phyloP scores from a whole-genome alignment of 768 basidiomycete species.

The Tylopilus felleus region DNA sequence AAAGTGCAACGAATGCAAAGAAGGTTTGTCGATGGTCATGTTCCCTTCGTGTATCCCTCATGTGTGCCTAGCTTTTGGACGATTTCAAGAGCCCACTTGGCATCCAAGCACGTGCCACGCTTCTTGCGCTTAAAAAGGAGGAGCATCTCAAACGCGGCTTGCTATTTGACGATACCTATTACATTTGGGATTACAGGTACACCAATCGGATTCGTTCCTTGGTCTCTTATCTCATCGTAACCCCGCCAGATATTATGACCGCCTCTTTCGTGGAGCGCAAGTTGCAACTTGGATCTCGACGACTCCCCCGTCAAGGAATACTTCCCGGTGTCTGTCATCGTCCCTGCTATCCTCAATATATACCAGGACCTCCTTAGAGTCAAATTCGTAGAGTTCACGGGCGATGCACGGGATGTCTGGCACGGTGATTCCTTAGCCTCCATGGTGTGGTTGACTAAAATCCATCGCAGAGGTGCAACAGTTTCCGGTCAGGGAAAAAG shows the following conservation, averaged over 20 bases:
- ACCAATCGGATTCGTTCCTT: background rate
- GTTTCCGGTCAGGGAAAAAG: slow-evolving; percentile 82
- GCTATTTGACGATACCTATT: slow-evolving; percentile 68
- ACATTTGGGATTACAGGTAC: slow-evolving; percentile 83
- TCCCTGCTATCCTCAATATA: slow-evolving; percentile 76
- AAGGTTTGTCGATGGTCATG: slow-evolving; percentile 38
- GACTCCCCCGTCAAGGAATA: slow-evolving; percentile 82
- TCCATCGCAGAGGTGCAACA: slow-evolving; percentile 64
- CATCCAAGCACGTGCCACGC: slow-evolving; percentile 56
- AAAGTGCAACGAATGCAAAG: slow-evolving; percentile 57
- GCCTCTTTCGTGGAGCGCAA: slow-evolving; percentile 57
- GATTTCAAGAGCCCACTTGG: slow-evolving; percentile 75
- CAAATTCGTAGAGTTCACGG: slow-evolving; percentile 53
- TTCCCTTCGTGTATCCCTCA: background rate
- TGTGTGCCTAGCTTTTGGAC: slow-evolving; percentile 56
- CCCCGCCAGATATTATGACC: slow-evolving; percentile 28
- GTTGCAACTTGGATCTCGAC: slow-evolving; percentile 64
- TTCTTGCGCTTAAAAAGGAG: slow-evolving; percentile 71
- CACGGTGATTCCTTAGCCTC: slow-evolving; percentile 41
- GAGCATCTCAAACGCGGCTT: slow-evolving; percentile 60
- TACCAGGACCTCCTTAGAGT: slow-evolving; percentile 83
- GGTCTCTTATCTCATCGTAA: background rate
- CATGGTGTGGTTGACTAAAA: background rate
- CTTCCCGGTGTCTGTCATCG: slow-evolving; percentile 82
- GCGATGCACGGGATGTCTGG: slow-evolving; percentile 65